Evolutionary conservation across 2,329 filamentous ascomycete species (phyloP), one percentile per base, ranked within the genome.

Genomic region (Diaporthe velutina): DNA sequence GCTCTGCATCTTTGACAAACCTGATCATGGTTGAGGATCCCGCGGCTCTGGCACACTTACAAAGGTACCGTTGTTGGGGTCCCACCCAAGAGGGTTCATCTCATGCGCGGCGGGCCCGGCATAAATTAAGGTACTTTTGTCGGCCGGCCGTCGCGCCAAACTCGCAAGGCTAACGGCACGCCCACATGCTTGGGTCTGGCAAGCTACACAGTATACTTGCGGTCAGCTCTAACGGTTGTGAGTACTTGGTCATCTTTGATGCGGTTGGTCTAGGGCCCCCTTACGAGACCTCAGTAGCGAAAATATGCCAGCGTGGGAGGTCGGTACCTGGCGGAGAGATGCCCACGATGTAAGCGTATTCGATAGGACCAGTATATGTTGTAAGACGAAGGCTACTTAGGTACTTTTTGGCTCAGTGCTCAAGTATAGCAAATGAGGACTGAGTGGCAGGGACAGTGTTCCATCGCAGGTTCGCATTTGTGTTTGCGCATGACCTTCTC

Each of bases 41-140:
- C n/a, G 60, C 28, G 22, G 19, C 60, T 30, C 28, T 50, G 12
- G 40, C 40, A 33, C 30, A 42, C 42, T 40, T 42, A 19, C 61
- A 67, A 67, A 67, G 57, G 35, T 61, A 61, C 57, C 57, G 35
- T 19, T 19, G 33, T 25, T 50, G 30, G n/a, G 30, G 61, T 67
- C 22, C 61, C 61, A 67, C 61, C 35, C 61, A 35, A 67, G 42
- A 48, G 60, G 60, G 40, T 64, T 64, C 25, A 22, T 66, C 60
- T 66, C 15, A 66, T 66, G 60, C 60, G 28, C 2, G 25, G 28
- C 60, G 42, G 61, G 61, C 40, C 60, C 61, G 22, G 61, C 25
- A 48, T 50, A 67, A 67, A 50, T 50, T 50, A 52, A 67, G 61
- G 61, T 17, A 67, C 61, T 67, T 67, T 67, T 67, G 61, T 67